These are phyloP conservation scores for Phyllosticta citriasiana DNA, from an alignment of 2,329 filamentous ascomycete species.

Conservation along the genomic window DNA sequence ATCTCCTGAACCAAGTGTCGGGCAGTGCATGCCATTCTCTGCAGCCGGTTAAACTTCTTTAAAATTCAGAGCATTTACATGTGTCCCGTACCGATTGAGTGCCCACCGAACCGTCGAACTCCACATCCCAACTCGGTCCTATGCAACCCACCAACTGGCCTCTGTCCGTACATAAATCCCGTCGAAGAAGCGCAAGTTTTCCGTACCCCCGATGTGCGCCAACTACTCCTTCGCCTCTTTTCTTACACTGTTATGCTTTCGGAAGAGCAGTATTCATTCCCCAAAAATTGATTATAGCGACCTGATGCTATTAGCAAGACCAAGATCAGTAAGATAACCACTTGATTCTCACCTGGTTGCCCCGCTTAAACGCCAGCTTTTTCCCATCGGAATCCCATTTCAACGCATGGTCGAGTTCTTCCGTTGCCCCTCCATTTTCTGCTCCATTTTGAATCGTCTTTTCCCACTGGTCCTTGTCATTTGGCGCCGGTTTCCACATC, in stretches of 20 bases:
- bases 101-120: neutral
- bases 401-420: constrained; percentile 20
- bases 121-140: neutral
- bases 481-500: constrained; percentile 22
- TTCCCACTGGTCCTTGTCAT: constrained; percentile 8
- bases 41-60: neutral
- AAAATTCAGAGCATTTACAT: neutral
- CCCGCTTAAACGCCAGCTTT: constrained; percentile 26
- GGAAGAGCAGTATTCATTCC: constrained; percentile 12
- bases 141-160: neutral
- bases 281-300: constrained; percentile 24
- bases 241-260: constrained; percentile 6
- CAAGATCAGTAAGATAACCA: neutral
- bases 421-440: constrained; percentile 16
- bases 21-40: neutral
- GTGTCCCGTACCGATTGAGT: neutral
- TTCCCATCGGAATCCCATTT: constrained; percentile 30
- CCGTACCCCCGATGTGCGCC: neutral
- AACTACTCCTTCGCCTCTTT: neutral
- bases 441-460: constrained; percentile 15
- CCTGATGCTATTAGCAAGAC: constrained; percentile 13
- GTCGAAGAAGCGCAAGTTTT: neutral
- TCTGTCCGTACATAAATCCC: neutral
- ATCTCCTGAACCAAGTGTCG: neutral
- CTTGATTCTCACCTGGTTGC: constrained; percentile 23